phyloP scores from a whole-genome alignment of 1,284 basidiomycete genomes.

The Puccinia horiana region DNA sequence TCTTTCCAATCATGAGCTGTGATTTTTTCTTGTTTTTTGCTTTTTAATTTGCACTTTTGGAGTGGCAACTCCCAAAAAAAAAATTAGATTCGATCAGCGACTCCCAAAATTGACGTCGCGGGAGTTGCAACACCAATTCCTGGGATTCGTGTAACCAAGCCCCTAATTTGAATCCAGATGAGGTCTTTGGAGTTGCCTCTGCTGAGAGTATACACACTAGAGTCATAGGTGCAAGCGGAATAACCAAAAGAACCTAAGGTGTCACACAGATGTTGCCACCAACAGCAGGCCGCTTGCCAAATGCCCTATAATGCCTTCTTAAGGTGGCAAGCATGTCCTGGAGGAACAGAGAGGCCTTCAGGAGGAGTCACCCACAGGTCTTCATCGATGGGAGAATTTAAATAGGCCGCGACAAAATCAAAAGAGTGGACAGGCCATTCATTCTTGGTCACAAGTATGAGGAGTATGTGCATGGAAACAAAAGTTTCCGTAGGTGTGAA shows the following conservation, averaged over 20 bases:
- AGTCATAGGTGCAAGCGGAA: background rate
- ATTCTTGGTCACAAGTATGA: background rate
- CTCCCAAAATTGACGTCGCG: too few species aligned
- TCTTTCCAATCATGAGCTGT: too few species aligned
- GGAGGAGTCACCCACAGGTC: slow-evolving; percentile 14
- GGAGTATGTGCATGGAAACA: background rate
- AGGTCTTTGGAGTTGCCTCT: background rate
- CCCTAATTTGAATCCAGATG: background rate
- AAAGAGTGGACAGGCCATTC: slow-evolving; percentile 33
- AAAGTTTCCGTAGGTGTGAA: slow-evolving; percentile 37
- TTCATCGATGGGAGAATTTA: too few species aligned
- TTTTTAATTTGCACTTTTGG: too few species aligned
- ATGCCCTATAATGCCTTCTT: slow-evolving; percentile 31
- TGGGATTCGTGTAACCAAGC: too few species aligned
- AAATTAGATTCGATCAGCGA: too few species aligned
- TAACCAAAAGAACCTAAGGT: background rate
- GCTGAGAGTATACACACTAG: background rate
- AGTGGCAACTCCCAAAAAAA: too few species aligned
- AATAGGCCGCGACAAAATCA: slow-evolving; percentile 37
- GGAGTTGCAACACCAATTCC: too few species aligned
- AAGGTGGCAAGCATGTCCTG: background rate
- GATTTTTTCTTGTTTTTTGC: too few species aligned
- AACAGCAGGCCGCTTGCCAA: slow-evolving; percentile 15
- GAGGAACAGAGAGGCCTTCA: background rate
- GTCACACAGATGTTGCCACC: background rate